Evolutionary conservation across 176 grass and related monocot species (phyloP).

Genomic region (Hordeum vulgare): DNA sequence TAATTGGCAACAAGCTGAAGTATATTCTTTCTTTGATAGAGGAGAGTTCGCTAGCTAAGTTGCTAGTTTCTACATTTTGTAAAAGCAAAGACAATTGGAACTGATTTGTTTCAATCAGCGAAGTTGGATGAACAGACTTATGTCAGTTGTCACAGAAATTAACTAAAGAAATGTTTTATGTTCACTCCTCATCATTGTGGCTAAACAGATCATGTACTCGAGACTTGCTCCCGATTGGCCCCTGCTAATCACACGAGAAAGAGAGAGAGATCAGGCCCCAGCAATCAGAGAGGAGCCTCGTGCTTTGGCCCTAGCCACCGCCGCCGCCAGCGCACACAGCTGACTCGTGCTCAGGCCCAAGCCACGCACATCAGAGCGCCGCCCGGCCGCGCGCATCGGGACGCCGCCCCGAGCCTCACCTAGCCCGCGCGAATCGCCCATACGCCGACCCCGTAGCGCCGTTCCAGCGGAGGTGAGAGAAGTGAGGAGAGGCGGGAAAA

Average conservation of each 20-base stretch:
- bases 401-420: background rate
- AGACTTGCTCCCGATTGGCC: slow-evolving; percentile 58
- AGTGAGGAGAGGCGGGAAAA: background rate
- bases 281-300: background rate
- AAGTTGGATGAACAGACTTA: background rate
- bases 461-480: background rate
- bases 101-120: background rate
- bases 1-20: background rate
- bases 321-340: background rate
- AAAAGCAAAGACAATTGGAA: background rate
- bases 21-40: background rate
- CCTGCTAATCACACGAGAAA: background rate
- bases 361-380: background rate
- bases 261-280: too few relatives aligned
- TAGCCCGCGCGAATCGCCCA: background rate
- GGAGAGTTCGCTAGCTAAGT: background rate
- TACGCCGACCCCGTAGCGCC: too few relatives aligned
- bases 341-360: background rate
- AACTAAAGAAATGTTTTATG: background rate
- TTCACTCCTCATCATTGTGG: slow-evolving; percentile 5
- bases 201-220: slow-evolving; percentile 69
- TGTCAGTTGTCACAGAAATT: background rate
- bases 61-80: background rate
- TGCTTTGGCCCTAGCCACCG: background rate
- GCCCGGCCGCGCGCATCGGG: background rate